phyloP scores from a whole-genome alignment of 2,329 filamentous ascomycete species.

The Neonectria punicea region DNA sequence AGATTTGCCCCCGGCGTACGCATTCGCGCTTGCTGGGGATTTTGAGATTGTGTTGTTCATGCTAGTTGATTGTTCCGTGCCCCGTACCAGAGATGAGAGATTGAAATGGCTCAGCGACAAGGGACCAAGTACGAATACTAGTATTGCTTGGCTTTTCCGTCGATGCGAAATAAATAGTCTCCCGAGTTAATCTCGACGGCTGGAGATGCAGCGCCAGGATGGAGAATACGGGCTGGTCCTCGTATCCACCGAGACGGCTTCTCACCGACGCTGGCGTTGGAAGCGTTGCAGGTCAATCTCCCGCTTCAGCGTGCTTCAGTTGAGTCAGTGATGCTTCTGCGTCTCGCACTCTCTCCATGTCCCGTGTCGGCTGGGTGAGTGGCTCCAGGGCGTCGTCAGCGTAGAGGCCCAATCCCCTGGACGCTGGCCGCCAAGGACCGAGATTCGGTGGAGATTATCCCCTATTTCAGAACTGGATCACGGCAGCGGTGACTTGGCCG shows the following conservation, averaged over 20 bases:
- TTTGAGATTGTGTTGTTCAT: not conserved
- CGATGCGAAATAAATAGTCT: not conserved
- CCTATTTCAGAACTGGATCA: conserved; percentile 34
- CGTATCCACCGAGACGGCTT: not conserved
- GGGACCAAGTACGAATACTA: not conserved
- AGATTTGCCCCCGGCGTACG: not conserved
- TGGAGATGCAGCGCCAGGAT: not conserved
- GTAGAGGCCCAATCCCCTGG: conserved; percentile 10
- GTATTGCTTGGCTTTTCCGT: not conserved
- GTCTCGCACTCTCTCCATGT: not conserved
- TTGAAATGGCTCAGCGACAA: not conserved
- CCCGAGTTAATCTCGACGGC: not conserved
- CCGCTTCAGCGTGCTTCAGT: conserved; percentile 2
- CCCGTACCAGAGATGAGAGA: not conserved
- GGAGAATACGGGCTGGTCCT: not conserved
- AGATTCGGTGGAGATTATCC: conserved; percentile 43
- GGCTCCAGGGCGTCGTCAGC: conserved; percentile 20
- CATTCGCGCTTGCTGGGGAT: not conserved
- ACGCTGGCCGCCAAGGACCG: conserved; percentile 23
- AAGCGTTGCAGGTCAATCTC: conserved; percentile 36
- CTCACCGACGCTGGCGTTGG: conserved; percentile 2
- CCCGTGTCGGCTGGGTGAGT: conserved; percentile 3
- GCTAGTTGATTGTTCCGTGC: not conserved
- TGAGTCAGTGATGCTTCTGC: not conserved
- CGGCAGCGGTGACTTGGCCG: conserved; percentile 26